Base-by-base conservation (phyloP, 2,329 filamentous ascomycete species). In the Ceratocystis alfenasii region DNA sequence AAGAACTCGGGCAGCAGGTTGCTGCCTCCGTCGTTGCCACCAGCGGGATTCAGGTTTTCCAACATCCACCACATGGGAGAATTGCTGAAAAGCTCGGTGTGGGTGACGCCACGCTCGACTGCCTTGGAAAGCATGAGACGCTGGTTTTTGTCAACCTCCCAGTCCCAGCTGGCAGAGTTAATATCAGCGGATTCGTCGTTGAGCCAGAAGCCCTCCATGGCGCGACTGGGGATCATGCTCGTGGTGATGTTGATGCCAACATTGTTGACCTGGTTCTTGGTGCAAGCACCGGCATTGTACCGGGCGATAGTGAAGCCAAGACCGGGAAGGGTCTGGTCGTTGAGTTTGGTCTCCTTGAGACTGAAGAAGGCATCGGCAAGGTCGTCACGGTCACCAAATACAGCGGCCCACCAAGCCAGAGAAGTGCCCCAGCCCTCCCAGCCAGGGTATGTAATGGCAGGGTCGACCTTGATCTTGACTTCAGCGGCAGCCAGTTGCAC, bases 41-140 rank as follows among this genome's bases (percentile, higher is more conserved):
- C 76, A 0, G 75, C 73, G 0, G 77, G 77, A 69, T 78, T 78
- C 66, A 76, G 74, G 69, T 78, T 78, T 22, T 70, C 69, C 46
- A 72, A 72, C 75, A 76, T 76, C 77, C 77, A 78, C 77, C 76
- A 78, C 74, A 78, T 76, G 6, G 77, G 77, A 0, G 74, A 75
- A 70, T 78, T 78, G 57, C 74, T 76, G 70, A 78, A 78, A 1
- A 89, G 70, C 68, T 77, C 75, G 63, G 78, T 72, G 8, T 70
- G 70, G 66, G 74, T 72, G 10, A 74, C 76, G 6, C 76, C 76
- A 7, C 72, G 70, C 28, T 67, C 69, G 25, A 71, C 69, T 4
- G 77, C 77, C 67, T 76, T 76, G 41, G 69, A 68, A 63, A 78
- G 67, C 74, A 77, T 76, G 12, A 69, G 62, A 12, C 77, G 73